A percentile compares a stretch with the other conserved stretches of the same genome.
phyloP scores from a whole-genome alignment of 768 basidiomycete genomes.

The Mrakia hoshinonis region DNA sequence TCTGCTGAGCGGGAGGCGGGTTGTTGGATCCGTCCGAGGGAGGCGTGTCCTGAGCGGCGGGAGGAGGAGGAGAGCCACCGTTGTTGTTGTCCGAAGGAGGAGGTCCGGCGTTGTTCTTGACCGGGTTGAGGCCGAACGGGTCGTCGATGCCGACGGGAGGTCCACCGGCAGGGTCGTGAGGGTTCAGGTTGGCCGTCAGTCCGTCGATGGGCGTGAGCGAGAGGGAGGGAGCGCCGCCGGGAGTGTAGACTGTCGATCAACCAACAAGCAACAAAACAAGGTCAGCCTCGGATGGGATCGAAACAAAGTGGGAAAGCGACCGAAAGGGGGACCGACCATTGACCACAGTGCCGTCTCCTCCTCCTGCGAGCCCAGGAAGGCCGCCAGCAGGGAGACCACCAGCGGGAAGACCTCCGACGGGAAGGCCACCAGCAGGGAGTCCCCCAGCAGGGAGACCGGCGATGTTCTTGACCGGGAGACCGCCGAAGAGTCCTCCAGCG shows the following conservation, averaged over 20 bases:
- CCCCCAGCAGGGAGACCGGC: no score
- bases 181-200: conserved; percentile 10
- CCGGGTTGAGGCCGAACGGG: neutral
- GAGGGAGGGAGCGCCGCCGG: conserved; percentile 2
- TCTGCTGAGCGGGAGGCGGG: conserved; percentile 1
- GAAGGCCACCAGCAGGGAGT: no score
- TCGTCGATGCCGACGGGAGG: neutral
- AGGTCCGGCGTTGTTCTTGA: neutral
- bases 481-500: neutral
- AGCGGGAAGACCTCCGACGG: no score
- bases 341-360: neutral
- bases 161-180: neutral
- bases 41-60: neutral
- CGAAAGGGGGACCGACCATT: neutral
- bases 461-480: neutral
- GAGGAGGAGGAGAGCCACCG: neutral
- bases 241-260: conserved; percentile 10
- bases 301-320: neutral
- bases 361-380: neutral
- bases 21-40: conserved; percentile 1
- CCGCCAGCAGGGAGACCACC: no score
- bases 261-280: neutral
- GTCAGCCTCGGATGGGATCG: neutral
- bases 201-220: conserved; percentile 9
- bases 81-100: neutral